A percentile compares a stretch with the other conserved stretches of the same genome.
phyloP scores from a whole-genome alignment of 2,329 filamentous ascomycete species.

The Blastomyces parvus region DNA sequence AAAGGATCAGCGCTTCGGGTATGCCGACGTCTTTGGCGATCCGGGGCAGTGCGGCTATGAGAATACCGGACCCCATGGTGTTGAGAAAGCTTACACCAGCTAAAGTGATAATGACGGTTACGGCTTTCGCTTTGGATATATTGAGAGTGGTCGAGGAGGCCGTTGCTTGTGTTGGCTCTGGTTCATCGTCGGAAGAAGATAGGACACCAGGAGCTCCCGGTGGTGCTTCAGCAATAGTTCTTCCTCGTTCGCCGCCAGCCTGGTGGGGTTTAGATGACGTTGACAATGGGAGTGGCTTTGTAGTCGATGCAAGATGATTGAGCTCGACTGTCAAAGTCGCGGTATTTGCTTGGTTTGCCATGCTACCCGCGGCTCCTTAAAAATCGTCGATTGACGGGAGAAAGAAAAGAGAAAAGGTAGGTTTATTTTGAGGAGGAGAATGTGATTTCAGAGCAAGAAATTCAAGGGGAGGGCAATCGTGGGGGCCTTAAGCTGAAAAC shows the following conservation, averaged over 20 bases:
- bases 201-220: background rate
- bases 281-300: background rate
- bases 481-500: background rate
- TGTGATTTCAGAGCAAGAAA: background rate
- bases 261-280: background rate
- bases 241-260: background rate
- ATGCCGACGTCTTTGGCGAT: slow-evolving; percentile 24
- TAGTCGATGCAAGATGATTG: background rate
- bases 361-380: background rate
- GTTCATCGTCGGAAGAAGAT: background rate
- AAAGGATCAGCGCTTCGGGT: slow-evolving; percentile 15
- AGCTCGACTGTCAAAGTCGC: background rate
- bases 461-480: background rate
- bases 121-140: slow-evolving; percentile 12
- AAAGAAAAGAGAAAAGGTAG: background rate
- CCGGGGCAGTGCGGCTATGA: slow-evolving; percentile 23
- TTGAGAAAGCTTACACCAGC: slow-evolving; percentile 25
- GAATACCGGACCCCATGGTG: slow-evolving; percentile 24
- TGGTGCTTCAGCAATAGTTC: background rate
- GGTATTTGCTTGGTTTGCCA: background rate
- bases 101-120: slow-evolving; percentile 21
- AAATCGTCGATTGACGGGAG: background rate
- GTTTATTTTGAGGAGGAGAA: background rate
- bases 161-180: background rate
- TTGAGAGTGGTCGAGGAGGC: background rate